Conservation (phyloP, 2,329 filamentous ascomycete genomes). For the Leptographium galeiforme region DNA sequence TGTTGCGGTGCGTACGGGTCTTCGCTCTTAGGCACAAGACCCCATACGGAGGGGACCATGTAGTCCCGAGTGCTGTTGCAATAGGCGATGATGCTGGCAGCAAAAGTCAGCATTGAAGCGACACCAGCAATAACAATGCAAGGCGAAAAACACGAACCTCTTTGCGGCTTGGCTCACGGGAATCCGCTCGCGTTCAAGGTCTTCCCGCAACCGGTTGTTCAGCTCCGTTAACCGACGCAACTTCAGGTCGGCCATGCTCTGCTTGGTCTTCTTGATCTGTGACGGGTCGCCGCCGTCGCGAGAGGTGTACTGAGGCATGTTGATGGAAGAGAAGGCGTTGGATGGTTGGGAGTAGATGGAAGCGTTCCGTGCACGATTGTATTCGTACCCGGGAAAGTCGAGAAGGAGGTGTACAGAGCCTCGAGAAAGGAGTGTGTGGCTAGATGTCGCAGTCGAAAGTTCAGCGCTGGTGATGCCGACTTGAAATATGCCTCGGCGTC, state of each 20-base stretch:
- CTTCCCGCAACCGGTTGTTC: conserved; percentile 89
- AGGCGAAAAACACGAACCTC: conserved; percentile 38
- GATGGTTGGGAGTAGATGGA: conserved; percentile 1
- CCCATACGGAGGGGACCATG: conserved; percentile 98
- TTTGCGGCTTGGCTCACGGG: conserved; percentile 88
- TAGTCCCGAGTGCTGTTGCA: conserved; percentile 97
- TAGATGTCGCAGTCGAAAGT: background rate
- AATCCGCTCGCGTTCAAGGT: conserved; percentile 88
- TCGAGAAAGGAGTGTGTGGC: background rate
- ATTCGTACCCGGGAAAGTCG: background rate
- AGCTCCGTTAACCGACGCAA: conserved; percentile 90
- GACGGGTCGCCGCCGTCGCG: conserved; percentile 54
- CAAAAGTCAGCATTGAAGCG: background rate
- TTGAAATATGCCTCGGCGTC: background rate
- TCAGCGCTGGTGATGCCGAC: background rate
- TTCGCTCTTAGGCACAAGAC: conserved; percentile 82
- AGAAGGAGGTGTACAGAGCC: background rate
- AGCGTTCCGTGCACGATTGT: background rate
- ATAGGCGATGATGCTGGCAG: conserved; percentile 79
- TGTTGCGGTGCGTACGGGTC: conserved; percentile 98
- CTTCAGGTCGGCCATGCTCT: conserved; percentile 98
- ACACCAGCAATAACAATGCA: background rate
- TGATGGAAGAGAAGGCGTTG: conserved; percentile 16
- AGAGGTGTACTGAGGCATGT: conserved; percentile 54
- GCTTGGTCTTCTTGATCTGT: conserved; percentile 82